A percentile compares a stretch with the other conserved stretches of the same genome.
Evolutionary conservation across 1,284 basidiomycete species (phyloP).

Genomic region (Trametes hirsuta): DNA sequence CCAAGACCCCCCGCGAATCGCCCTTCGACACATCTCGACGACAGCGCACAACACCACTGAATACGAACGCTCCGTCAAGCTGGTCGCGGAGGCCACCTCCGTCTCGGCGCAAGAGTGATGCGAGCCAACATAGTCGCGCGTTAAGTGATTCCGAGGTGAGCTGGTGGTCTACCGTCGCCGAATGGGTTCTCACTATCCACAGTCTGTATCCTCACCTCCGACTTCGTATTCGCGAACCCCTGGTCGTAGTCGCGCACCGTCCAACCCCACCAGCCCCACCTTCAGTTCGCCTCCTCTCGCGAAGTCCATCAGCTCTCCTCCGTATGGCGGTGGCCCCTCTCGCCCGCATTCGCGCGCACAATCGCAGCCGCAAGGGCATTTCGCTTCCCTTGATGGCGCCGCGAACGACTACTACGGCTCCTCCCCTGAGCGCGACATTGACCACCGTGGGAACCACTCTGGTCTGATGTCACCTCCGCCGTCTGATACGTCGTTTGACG

Average conservation of each 20-base stretch:
- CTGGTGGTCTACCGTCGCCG: constrained; percentile 1
- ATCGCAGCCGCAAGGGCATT: constrained; percentile 46
- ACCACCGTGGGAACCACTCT: constrained; percentile 10
- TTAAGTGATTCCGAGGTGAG: constrained; percentile 72
- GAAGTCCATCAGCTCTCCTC: constrained; percentile 45
- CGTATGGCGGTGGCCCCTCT: constrained; percentile 43
- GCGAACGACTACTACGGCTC: constrained; percentile 38
- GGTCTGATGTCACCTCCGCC: constrained; percentile 38
- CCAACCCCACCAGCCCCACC: constrained; percentile 64
- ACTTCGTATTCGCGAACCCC: constrained; percentile 45
- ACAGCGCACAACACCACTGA: constrained; percentile 65
- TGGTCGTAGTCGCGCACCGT: constrained; percentile 60
- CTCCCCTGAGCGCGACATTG: constrained; percentile 28
- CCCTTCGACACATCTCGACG: constrained; percentile 68
- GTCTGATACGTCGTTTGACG: constrained; percentile 40
- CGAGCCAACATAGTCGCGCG: constrained; percentile 47
- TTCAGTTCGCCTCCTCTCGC: constrained; percentile 37
- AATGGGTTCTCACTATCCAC: not conserved
- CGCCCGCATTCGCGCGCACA: constrained; percentile 65
- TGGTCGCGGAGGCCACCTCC: constrained; percentile 71
- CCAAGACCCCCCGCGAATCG: constrained; percentile 54
- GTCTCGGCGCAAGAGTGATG: constrained; percentile 66
- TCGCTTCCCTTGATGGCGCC: constrained; percentile 30
- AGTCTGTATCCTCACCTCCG: constrained; percentile 28
- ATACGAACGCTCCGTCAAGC: constrained; percentile 65